Conservation (phyloP, 192 early-diverging fungal species). For the Chytriomyces sp. region DNA sequence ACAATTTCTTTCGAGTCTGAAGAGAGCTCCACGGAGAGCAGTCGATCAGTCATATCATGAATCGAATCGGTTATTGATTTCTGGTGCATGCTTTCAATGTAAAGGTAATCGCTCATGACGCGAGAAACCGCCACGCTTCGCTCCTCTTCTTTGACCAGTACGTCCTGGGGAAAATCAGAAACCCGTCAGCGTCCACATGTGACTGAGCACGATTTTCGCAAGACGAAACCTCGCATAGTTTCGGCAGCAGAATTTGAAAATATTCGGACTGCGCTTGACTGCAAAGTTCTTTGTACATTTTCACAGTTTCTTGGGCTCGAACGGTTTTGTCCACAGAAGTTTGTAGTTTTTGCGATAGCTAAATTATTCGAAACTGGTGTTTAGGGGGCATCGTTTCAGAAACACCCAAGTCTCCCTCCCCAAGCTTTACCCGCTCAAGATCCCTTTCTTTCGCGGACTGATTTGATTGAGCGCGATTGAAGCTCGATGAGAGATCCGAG, state of each 20-base stretch:
- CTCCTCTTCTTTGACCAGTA: constrained; percentile 34
- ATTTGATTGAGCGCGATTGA: constrained; percentile 30
- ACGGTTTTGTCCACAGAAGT: constrained; percentile 45
- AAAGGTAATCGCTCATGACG: constrained; percentile 39
- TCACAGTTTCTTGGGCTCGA: constrained; percentile 45
- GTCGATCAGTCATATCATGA: constrained; percentile 13
- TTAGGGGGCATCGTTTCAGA: background rate
- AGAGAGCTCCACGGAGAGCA: constrained; percentile 28
- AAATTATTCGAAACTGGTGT: background rate
- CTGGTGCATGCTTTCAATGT: constrained; percentile 42
- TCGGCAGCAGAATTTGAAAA: constrained; percentile 44
- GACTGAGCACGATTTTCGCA: background rate
- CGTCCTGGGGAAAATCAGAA: constrained; percentile 13
- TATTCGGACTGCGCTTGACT: constrained; percentile 48
- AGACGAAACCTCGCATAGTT: constrained; percentile 33
- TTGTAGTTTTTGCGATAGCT: constrained; percentile 40
- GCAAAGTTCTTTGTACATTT: constrained; percentile 43
- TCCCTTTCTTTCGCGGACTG: constrained; percentile 41
- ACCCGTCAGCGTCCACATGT: background rate
- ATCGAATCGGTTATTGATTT: constrained; percentile 20
- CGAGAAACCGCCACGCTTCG: constrained; percentile 36
- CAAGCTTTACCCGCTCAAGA: constrained; percentile 42
- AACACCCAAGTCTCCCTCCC: background rate
- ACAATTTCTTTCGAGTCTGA: constrained; percentile 47
- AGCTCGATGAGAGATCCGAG: constrained; percentile 38